phyloP scores from a whole-genome alignment of 2,329 filamentous ascomycete genomes.

The Arthroderma sp. region DNA sequence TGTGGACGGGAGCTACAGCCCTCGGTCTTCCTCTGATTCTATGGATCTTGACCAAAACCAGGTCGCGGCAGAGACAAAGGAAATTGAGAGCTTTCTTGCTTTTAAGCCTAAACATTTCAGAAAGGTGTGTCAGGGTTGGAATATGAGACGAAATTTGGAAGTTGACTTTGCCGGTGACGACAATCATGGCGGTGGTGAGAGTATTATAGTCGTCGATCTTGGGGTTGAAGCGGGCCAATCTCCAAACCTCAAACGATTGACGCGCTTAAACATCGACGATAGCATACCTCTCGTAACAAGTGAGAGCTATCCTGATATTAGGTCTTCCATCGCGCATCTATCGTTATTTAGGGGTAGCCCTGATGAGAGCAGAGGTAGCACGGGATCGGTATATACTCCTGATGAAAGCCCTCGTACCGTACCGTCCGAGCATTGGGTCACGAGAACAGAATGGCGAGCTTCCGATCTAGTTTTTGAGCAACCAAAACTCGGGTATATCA shows the following conservation, averaged over 20 bases:
- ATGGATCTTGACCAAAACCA: conserved; percentile 61
- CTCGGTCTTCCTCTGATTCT: conserved; percentile 60
- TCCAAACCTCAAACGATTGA: conserved; percentile 44
- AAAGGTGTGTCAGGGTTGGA: conserved; percentile 69
- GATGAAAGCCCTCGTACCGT: conserved; percentile 33
- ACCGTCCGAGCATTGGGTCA: neutral
- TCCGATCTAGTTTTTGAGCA: conserved; percentile 51
- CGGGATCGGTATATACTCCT: conserved; percentile 8
- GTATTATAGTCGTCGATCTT: conserved; percentile 59
- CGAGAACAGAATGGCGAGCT: conserved; percentile 46
- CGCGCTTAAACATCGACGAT: conserved; percentile 37
- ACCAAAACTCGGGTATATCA: conserved; percentile 49
- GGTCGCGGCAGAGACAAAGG: conserved; percentile 59
- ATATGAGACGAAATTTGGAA: conserved; percentile 74
- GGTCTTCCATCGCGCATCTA: conserved; percentile 13
- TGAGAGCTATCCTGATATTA: conserved; percentile 12
- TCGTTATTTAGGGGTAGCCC: conserved; percentile 33
- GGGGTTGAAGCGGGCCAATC: conserved; percentile 49
- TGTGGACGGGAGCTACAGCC: conserved; percentile 63
- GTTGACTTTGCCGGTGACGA: conserved; percentile 83
- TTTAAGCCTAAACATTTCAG: conserved; percentile 67
- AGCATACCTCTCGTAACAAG: conserved; percentile 9
- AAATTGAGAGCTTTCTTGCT: conserved; percentile 64
- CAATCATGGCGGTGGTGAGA: conserved; percentile 61
- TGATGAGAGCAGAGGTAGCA: conserved; percentile 23